phyloP scores from a whole-genome alignment of 106 monocot genomes.

The Acorus calamus region DNA sequence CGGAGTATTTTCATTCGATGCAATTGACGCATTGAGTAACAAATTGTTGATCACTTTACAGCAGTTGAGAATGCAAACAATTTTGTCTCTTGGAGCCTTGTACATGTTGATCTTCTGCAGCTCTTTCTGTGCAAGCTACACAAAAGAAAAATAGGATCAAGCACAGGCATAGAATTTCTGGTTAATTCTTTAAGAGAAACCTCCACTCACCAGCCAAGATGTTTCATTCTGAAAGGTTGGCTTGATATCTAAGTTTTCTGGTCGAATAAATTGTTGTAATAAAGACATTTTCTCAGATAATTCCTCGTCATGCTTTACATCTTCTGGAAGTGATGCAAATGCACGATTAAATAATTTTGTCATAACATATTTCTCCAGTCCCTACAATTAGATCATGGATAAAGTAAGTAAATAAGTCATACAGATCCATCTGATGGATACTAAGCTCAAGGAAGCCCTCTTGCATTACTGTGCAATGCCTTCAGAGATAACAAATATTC shows the following conservation, averaged over 20 bases:
- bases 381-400: constrained; percentile 29
- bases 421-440: no score
- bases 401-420: not conserved
- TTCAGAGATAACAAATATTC: no score
- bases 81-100: constrained; percentile 97
- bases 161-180: no score
- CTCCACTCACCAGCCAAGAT: constrained; percentile 82
- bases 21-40: constrained; percentile 68
- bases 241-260: constrained; percentile 93
- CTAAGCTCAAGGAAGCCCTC: no score
- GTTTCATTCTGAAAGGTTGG: constrained; percentile 87
- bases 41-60: constrained; percentile 92
- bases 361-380: constrained; percentile 99
- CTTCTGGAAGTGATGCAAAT: constrained; percentile 95
- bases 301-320: constrained; percentile 74
- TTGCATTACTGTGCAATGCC: no score
- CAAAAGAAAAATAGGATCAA: constrained; percentile 9
- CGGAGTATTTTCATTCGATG: constrained; percentile 62
- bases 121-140: constrained; percentile 92
- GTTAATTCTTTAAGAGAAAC: not conserved
- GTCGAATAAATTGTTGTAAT: constrained; percentile 76
- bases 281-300: constrained; percentile 83
- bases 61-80: constrained; percentile 93
- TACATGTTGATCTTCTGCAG: constrained; percentile 94
- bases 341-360: constrained; percentile 85